Base-by-base conservation (phyloP, 192 early-diverging fungal genomes). In the Backusella liffmaniae region DNA sequence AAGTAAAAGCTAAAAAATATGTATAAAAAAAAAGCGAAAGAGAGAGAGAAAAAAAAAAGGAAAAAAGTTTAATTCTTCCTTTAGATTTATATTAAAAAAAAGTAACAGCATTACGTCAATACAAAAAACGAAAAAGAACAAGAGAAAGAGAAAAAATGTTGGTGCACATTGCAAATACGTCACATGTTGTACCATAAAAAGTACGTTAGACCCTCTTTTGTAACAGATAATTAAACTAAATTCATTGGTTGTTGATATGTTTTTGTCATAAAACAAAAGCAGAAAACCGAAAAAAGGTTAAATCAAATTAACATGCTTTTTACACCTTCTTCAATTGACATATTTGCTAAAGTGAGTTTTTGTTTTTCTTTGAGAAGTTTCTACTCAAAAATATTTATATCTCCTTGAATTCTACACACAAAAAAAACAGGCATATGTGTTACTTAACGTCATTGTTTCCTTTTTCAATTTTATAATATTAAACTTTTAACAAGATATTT, bases 1-100 rank as follows among this genome's bases (percentile, higher is more conserved):
- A 67, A 36, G 26, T 67, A 59, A 59, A 36, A 67, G 34, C 34
- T 67, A 16, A 18, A 26, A 30, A 46, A 16, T 49, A 5, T 42
- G 36, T 26, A 21, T 13, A 70, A 70, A 70, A 70, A 70, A 70
- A 42, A 70, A 70, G 21, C 36, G 5, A 41, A 70, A 70, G 34
- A 70, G 23, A 70, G n/a, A 44, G 34, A 44, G 34, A 29, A 5
- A 70, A 29, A 44, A 44, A 26, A 44, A 70, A 26, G 23, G 12
- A 5, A 39, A 42, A 29, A 30, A 70, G 39, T 39, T 30, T 26
- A 41, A 15, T 21, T 70, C 26, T 36, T 15, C 4, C 34, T 35
- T n/a, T 13, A 44, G 30, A 35, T 29, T 35, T 32, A 34, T 37
- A 18, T 37, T 36, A 37, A 68, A 39, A 39, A 69, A 69, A 41